A percentile compares a stretch with the other conserved stretches of the same genome.
Conservation (phyloP, 2,329 filamentous ascomycete genomes). For the Sporothrix globosa region DNA sequence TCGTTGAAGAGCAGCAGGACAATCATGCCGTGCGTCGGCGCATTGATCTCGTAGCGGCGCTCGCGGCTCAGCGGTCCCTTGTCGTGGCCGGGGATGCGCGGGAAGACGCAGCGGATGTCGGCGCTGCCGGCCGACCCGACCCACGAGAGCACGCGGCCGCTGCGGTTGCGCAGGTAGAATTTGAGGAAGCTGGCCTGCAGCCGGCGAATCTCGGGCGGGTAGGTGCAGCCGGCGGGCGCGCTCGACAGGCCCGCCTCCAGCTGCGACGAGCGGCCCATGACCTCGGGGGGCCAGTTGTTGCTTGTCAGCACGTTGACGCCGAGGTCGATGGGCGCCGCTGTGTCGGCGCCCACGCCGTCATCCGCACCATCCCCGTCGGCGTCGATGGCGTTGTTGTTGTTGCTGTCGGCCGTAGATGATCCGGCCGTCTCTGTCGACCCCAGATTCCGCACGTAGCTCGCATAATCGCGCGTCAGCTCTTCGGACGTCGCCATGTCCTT, state of each 20-base stretch:
- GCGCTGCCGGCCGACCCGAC: slow-evolving; percentile 71
- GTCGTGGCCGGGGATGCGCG: slow-evolving; percentile 70
- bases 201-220: slow-evolving; percentile 71
- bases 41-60: slow-evolving; percentile 84
- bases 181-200: slow-evolving; percentile 84
- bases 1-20: slow-evolving; percentile 90
- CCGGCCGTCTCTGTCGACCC: slow-evolving; percentile 38
- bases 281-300: slow-evolving; percentile 92
- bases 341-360: slow-evolving; percentile 44
- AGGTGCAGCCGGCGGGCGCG: slow-evolving; percentile 58
- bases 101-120: slow-evolving; percentile 80
- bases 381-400: too few relatives aligned
- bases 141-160: slow-evolving; percentile 88
- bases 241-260: slow-evolving; percentile 48
- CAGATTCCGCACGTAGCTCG: slow-evolving; percentile 62
- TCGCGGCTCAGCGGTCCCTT: slow-evolving; percentile 63
- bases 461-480: slow-evolving; percentile 78
- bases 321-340: slow-evolving; percentile 70
- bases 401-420: too few relatives aligned
- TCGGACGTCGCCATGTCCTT: slow-evolving; percentile 89
- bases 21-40: slow-evolving; percentile 90
- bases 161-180: slow-evolving; percentile 86
- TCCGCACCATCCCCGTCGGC: slow-evolving; percentile 41
- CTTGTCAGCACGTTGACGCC: slow-evolving; percentile 84
- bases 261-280: slow-evolving; percentile 68